Base-by-base conservation (phyloP, 2,329 filamentous ascomycete genomes). In the Neonectria magnoliae region DNA sequence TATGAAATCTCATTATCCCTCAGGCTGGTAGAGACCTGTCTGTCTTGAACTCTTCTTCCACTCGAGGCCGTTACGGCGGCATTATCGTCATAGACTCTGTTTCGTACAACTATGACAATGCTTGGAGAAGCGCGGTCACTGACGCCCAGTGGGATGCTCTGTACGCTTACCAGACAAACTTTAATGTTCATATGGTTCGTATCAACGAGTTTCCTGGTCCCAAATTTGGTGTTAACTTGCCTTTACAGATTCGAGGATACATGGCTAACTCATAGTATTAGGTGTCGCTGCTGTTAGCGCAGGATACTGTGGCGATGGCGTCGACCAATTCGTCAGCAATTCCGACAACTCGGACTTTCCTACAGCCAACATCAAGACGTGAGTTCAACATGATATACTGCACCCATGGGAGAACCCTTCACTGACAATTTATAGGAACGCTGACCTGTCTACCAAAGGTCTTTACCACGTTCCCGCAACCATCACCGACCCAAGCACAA, bases 151-250 rank as follows among this genome's bases (percentile, higher is more conserved):
- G 67, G 65, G 27, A 65, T n/a, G 20, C 29, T 7, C 58, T 68
- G 27, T 65, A 58, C 22, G 59, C 60, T 13, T 68, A 68, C 42
- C 67, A 68, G 53, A 41, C 53, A 13, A 33, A 38, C 25, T 68
- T 68, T 48, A 44, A 57, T 16, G 56, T 58, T 5, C 67, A 65
- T 13, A 58, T 68, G 60, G 67, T 68, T 13, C 67, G 67, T 42
- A 68, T 68, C 44, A 68, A 68, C 11, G 67, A 68, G 22, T 68
- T 41, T 33, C 67, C 67, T 18, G 62, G 53, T n/a, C 45, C 62
- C 20, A 60, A 68, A n/a, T 68, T 66, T 20, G 67, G 16, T n/a
- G n/a, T n/a, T n/a, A n/a, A n/a, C n/a, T n/a, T n/a, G n/a, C n/a
- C n/a, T n/a, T n/a, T n/a, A n/a, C n/a, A n/a, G n/a, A n/a, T n/a